These are phyloP conservation scores for Penstemon newberryi DNA, from an alignment of 257 asterid species.

Conservation along the genomic window DNA sequence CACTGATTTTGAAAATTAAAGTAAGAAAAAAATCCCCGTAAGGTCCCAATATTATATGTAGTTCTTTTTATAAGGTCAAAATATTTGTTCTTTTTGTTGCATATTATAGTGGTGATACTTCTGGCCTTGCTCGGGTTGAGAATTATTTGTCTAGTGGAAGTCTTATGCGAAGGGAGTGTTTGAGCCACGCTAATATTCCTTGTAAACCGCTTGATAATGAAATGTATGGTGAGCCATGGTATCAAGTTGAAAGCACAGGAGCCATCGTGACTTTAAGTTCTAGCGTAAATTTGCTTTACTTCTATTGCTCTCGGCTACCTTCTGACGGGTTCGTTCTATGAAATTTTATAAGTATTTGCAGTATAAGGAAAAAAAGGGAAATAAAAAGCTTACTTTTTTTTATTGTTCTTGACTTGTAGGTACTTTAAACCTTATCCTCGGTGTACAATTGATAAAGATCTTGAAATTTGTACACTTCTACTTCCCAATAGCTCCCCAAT, in stretches of 20 bases:
- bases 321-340: conserved; percentile 63
- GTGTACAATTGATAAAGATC: conserved; percentile 45
- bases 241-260: conserved; percentile 59
- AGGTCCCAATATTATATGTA: neutral
- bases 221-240: conserved; percentile 47
- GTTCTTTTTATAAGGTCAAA: neutral
- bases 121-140: conserved; percentile 42
- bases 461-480: conserved; percentile 44
- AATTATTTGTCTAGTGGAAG: conserved; percentile 62
- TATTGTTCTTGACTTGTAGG: conserved; percentile 37
- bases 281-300: conserved; percentile 57
- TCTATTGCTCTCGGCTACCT: conserved; percentile 82
- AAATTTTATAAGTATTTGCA: neutral
- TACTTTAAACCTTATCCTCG: conserved; percentile 78
- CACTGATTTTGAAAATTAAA: neutral
- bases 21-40: neutral
- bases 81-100: conserved; percentile 18
- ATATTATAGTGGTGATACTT: conserved; percentile 49
- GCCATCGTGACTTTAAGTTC: conserved; percentile 69
- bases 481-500: conserved; percentile 78
- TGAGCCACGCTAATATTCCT: conserved; percentile 57
- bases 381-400: neutral
- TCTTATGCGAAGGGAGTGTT: conserved; percentile 67
- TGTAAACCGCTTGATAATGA: conserved; percentile 53
- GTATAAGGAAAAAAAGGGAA: neutral